Percentiles rank a stretch among this genome's conserved stretches.
phyloP scores from a whole-genome alignment of 164 flowering plant genomes.

The Magnolia officinalis region DNA sequence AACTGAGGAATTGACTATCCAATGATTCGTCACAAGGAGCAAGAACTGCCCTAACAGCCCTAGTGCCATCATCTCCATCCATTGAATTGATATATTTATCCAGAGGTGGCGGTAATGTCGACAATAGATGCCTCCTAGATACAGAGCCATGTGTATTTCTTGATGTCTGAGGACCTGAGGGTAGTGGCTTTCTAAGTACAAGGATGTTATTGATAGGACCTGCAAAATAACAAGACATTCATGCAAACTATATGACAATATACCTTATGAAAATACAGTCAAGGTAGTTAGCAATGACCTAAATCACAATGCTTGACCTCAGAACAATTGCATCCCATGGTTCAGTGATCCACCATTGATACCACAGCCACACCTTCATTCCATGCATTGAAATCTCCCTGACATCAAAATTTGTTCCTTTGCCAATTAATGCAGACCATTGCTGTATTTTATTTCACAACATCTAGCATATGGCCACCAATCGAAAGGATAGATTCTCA shows the following conservation, averaged over 20 bases:
- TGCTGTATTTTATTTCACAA: too few species aligned
- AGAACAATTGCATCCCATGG: neutral
- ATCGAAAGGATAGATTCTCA: too few species aligned
- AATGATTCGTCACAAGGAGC: conserved; percentile 12
- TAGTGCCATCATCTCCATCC: conserved; percentile 33
- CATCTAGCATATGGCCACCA: too few species aligned
- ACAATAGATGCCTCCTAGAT: conserved; percentile 31
- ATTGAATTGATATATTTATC: conserved; percentile 46
- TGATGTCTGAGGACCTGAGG: conserved; percentile 14
- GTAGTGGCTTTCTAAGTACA: conserved; percentile 33
- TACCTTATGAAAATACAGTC: neutral
- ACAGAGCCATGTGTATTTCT: conserved; percentile 27
- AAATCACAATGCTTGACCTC: neutral
- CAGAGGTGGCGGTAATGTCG: conserved; percentile 57
- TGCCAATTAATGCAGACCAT: too few species aligned
- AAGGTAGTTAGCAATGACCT: neutral
- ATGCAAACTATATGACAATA: neutral
- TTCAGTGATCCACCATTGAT: neutral
- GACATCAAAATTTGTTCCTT: neutral
- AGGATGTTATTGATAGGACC: conserved; percentile 74
- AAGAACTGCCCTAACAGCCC: conserved; percentile 25
- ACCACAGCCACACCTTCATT: neutral
- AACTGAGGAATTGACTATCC: conserved; percentile 36
- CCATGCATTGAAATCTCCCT: neutral
- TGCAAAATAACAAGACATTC: conserved; percentile 17